Evolutionary conservation across 2,329 filamentous ascomycete genomes (phyloP).

Genomic region (Phoma sp.): DNA sequence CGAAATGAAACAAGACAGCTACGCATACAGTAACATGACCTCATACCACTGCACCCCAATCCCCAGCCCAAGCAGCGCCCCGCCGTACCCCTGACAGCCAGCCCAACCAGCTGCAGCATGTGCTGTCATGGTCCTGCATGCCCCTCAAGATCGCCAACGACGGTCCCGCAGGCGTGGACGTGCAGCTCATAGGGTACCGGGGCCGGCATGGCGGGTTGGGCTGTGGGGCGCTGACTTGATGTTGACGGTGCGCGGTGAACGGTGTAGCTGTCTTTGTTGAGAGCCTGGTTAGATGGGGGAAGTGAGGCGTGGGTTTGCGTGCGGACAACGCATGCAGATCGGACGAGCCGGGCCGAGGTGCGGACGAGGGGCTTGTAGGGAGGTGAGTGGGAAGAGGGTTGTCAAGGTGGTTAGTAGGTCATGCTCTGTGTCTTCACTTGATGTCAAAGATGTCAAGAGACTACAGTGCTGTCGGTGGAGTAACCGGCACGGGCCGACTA

Average conservation of each 20-base stretch:
- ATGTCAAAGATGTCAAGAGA: too few relatives aligned
- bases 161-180: conserved; percentile 40
- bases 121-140: conserved; percentile 42
- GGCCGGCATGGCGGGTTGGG: conserved; percentile 18
- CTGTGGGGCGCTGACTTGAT: conserved; percentile 22
- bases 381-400: too few relatives aligned
- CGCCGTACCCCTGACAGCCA: conserved; percentile 35
- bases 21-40: background rate
- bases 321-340: too few relatives aligned
- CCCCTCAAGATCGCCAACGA: conserved; percentile 33
- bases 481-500: conserved; percentile 3
- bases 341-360: too few relatives aligned
- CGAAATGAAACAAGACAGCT: too few relatives aligned
- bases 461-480: too few relatives aligned
- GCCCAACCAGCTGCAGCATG: conserved; percentile 48
- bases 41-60: conserved; percentile 1
- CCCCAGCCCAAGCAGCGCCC: background rate
- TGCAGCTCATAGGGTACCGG: conserved; percentile 47
- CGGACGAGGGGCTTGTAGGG: too few relatives aligned
- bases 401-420: too few relatives aligned
- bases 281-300: background rate
- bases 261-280: background rate
- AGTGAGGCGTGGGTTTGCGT: too few relatives aligned
- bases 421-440: too few relatives aligned
- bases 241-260: conserved; percentile 27